These are phyloP conservation scores for Nyssa sinensis DNA, from an alignment of 148 eudicot species.

Conservation along the genomic window DNA sequence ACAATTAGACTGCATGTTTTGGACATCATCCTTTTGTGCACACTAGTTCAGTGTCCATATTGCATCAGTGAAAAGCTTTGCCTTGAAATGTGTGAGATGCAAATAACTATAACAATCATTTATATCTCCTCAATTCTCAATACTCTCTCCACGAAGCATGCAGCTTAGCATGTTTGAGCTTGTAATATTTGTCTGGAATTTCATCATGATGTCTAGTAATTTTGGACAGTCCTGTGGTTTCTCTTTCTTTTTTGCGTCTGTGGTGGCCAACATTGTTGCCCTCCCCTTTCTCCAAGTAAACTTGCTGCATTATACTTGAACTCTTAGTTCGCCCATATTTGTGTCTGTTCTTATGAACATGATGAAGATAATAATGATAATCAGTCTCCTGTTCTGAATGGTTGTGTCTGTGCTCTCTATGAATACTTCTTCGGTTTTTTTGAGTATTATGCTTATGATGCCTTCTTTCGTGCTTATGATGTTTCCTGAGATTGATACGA, in stretches of 20 bases:
- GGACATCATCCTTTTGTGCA: not conserved
- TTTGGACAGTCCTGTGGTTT: constrained; percentile 17
- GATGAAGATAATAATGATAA: constrained; percentile 56
- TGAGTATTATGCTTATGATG: constrained; percentile 36
- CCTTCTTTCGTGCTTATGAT: constrained; percentile 32
- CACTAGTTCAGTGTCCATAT: not conserved
- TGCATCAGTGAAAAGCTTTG: not conserved
- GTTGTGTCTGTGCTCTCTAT: constrained; percentile 35
- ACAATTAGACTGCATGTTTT: not conserved
- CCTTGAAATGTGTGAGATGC: not conserved
- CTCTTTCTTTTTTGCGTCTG: constrained; percentile 40
- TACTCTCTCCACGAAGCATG: constrained; percentile 19
- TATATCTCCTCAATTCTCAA: not conserved
- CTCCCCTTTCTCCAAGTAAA: constrained; percentile 28
- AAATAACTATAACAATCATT: not conserved
- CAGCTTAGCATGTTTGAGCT: constrained; percentile 20
- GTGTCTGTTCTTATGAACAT: constrained; percentile 67
- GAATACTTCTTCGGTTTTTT: constrained; percentile 36
- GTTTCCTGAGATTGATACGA: constrained; percentile 29
- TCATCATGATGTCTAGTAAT: constrained; percentile 23
- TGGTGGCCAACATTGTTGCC: constrained; percentile 36
- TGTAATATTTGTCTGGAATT: constrained; percentile 24
- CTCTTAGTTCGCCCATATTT: constrained; percentile 52
- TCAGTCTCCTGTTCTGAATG: constrained; percentile 37
- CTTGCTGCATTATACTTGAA: constrained; percentile 21